Percentiles rank a stretch among this genome's conserved stretches.
phyloP scores from a whole-genome alignment of 2,329 filamentous ascomycete species.

The Scedosporium dehoogii region DNA sequence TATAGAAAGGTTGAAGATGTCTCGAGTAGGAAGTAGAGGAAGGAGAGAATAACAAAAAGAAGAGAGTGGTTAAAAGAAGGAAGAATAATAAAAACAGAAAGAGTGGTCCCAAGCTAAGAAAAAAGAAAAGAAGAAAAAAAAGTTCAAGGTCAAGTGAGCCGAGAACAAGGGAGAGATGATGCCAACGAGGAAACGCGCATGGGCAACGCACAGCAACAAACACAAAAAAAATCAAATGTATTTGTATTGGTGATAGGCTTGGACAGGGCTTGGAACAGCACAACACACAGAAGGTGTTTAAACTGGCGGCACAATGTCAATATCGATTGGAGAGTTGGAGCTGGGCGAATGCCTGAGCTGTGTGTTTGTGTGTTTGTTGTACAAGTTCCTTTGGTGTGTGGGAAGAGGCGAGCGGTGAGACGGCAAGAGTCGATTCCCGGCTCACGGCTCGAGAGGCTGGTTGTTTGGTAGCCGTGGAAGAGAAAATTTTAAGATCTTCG shows the following conservation, averaged over 20 bases:
- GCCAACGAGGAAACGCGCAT: not conserved
- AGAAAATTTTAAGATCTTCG: too few species aligned
- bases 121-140: not conserved
- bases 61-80: constrained; percentile 1
- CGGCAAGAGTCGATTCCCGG: too few species aligned
- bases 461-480: too few species aligned
- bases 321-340: too few species aligned
- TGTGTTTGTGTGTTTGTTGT: too few species aligned
- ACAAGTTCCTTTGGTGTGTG: too few species aligned
- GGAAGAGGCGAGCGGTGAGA: too few species aligned
- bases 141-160: not conserved
- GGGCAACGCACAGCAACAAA: not conserved
- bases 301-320: too few species aligned
- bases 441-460: too few species aligned
- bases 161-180: not conserved
- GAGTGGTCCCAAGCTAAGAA: constrained; percentile 4
- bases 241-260: not conserved
- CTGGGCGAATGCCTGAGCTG: too few species aligned
- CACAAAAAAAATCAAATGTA: not conserved
- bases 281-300: not conserved
- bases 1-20: too few species aligned
- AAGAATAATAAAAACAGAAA: not conserved
- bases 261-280: not conserved
- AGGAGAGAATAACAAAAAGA: constrained; percentile 5
- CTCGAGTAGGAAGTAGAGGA: not conserved